Percentiles rank a stretch among this genome's conserved stretches.
These are phyloP conservation scores for Talaromyces sp. DNA, from an alignment of 2,329 filamentous ascomycete species.

Conservation along the genomic window DNA sequence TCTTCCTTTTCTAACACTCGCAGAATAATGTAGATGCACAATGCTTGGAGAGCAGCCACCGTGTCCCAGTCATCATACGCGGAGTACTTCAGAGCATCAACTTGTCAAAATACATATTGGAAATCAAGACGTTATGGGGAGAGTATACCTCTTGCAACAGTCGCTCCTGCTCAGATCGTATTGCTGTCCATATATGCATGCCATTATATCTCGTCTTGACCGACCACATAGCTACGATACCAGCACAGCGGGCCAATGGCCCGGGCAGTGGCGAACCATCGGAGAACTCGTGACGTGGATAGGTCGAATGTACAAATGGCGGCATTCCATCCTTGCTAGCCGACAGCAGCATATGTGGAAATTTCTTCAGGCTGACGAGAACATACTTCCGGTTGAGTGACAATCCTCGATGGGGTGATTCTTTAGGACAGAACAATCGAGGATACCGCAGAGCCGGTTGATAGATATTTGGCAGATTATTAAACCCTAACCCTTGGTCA, in stretches of 20 bases:
- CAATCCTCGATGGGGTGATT: neutral
- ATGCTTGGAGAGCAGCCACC: conserved; percentile 4
- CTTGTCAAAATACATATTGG: neutral
- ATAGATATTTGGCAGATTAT: neutral
- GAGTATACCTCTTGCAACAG: neutral
- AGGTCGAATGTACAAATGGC: conserved; percentile 4
- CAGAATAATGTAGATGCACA: conserved; percentile 4
- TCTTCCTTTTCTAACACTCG: conserved; percentile 5
- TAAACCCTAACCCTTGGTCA: neutral
- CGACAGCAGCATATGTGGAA: conserved; percentile 6
- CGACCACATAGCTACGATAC: conserved; percentile 10
- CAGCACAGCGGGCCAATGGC: conserved; percentile 2
- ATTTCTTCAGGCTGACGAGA: conserved; percentile 1
- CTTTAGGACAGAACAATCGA: neutral
- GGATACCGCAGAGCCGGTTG: neutral
- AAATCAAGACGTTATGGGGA: neutral
- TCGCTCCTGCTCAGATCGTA: conserved; percentile 13
- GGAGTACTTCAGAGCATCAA: neutral
- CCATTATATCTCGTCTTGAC: conserved; percentile 10
- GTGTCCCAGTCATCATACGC: conserved; percentile 1
- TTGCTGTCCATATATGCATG: conserved; percentile 9
- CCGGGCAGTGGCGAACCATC: neutral
- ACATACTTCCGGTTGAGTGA: conserved; percentile 9
- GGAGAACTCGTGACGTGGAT: too few species aligned
- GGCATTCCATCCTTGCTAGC: neutral